phyloP scores from a whole-genome alignment of 148 eudicot genomes.

The Camellia japonica region DNA sequence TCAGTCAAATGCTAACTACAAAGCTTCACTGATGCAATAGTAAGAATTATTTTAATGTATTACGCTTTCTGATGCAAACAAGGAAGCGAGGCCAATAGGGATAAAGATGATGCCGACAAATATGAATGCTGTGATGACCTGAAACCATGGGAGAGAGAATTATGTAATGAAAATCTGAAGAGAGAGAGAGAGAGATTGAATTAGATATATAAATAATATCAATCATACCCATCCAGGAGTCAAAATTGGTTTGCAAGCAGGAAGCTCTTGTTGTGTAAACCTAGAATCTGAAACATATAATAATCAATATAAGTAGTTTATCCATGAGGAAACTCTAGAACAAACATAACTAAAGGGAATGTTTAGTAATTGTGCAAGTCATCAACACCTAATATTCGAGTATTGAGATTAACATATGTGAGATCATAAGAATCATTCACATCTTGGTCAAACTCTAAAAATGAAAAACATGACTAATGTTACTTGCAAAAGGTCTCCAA shows the following conservation, averaged over 20 bases:
- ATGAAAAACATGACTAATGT: too few species aligned
- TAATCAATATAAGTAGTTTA: conserved; percentile 6
- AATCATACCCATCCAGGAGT: conserved; percentile 59
- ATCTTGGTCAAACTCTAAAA: background rate
- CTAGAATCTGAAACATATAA: conserved; percentile 57
- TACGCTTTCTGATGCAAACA: conserved; percentile 65
- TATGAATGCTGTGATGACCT: conserved; percentile 66
- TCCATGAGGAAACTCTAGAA: background rate
- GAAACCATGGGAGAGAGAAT: conserved; percentile 11
- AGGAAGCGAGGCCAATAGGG: conserved; percentile 60
- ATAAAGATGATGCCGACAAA: conserved; percentile 49
- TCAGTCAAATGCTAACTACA: background rate
- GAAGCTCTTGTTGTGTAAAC: conserved; percentile 70
- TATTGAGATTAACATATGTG: background rate
- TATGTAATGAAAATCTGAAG: background rate
- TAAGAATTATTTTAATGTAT: background rate
- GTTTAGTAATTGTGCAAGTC: background rate
- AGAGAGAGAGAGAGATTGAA: background rate
- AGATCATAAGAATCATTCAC: background rate
- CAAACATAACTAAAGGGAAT: background rate
- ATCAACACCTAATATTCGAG: background rate
- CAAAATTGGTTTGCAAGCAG: conserved; percentile 73
- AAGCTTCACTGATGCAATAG: background rate
- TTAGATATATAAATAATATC: background rate
- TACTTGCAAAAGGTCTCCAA: background rate